Evolutionary conservation across 257 asterid genomes (phyloP).

Genomic region (Anisodus tanguticus): DNA sequence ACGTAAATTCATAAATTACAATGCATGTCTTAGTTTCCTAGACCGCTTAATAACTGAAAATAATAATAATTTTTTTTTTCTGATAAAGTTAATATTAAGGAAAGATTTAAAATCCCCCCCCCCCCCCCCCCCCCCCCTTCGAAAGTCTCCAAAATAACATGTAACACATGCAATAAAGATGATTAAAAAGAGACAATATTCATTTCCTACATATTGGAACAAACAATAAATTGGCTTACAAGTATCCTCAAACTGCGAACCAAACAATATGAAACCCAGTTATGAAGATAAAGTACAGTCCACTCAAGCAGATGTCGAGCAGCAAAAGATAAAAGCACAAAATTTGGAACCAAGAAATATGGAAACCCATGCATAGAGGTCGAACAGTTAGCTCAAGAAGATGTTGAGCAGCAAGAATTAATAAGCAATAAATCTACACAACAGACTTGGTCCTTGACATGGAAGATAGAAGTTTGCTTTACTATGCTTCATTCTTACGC

Average conservation of each 20-base stretch:
- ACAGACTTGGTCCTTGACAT: neutral
- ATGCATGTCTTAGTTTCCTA: neutral
- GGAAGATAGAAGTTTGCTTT: neutral
- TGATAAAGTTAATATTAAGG: too few species aligned
- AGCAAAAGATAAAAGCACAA: neutral
- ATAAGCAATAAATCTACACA: neutral
- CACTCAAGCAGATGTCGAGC: neutral
- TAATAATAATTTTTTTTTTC: neutral
- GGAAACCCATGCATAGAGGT: neutral
- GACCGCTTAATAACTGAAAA: neutral
- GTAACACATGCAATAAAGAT: neutral
- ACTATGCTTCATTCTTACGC: neutral
- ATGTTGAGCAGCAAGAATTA: neutral
- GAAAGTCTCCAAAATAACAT: neutral
- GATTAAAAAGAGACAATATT: neutral
- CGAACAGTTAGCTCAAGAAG: neutral
- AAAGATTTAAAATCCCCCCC: neutral
- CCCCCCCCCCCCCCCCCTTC: too few species aligned
- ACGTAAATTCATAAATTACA: too few species aligned
- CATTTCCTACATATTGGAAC: neutral
- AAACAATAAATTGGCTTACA: neutral
- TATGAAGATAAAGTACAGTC: neutral
- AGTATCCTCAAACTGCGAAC: neutral
- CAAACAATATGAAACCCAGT: constrained; percentile 10
- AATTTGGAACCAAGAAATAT: neutral